Evolutionary conservation across 2,329 filamentous ascomycete species (phyloP), one percentile per base, ranked within the genome.

Genomic region (Pseudocercospora cruenta): DNA sequence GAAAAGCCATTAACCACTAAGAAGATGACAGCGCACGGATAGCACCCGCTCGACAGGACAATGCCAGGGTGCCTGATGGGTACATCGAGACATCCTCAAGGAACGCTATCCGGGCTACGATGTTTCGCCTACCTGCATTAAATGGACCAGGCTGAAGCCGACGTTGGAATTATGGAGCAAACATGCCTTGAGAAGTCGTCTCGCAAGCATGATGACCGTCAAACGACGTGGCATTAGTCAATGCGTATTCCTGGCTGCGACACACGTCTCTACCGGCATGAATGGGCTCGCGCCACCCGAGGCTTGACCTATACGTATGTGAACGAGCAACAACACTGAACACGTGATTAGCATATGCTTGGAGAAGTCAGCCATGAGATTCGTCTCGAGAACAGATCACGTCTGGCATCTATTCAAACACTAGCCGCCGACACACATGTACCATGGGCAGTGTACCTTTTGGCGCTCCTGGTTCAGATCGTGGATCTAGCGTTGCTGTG

Each of bases 381-480:
- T 33, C 8, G 4, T 26, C 22, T 51, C 9, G 22, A 21, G 21
- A 24, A 24, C 19, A 51, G 22, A 26, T 8, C 2, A 24, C 47
- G 22, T 24, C 47, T 21, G 21, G 51, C 51, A n/a, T 24, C 51
- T n/a, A 31, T 55, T 31, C 51, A 16, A 31, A 55, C 51, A 31
- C 22, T 19, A 31, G 16, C 12, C 22, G 22, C 22, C 51, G 51
- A 55, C 22, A 55, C 19, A 55, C 51, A 33, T 55, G 12, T 28
- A 55, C 22, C 22, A 28, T 22, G 21, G 26, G 21, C 6, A 16
- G 12, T 55, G 51, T 55, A 31, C 22, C 26, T 55, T 24, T 33
- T 31, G 24, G 26, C 24, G 51, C 24, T 31, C 53, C 36, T 65
- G 63, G 61, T 59, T 63, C 58, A 66, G 67, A 70, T 67, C 61